Conservation (phyloP, 768 basidiomycete genomes). For the Rhizopogon rudus region DNA sequence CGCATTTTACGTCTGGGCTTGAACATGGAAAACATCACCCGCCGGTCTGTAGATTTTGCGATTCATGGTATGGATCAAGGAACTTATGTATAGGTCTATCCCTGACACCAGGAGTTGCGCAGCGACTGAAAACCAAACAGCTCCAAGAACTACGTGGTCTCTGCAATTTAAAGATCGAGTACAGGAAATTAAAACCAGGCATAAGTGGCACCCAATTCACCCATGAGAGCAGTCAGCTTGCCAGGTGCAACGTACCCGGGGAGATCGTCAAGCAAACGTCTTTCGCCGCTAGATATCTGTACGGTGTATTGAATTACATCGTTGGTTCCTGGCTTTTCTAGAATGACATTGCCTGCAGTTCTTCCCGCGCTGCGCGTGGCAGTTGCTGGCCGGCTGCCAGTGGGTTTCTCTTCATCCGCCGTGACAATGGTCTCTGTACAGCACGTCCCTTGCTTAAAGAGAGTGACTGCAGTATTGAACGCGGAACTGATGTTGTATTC, state of each 20-base stretch:
- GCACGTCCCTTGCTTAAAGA: slow-evolving; percentile 12
- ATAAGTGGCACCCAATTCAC: slow-evolving; percentile 26
- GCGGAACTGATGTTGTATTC: slow-evolving; percentile 26
- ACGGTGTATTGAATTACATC: slow-evolving; percentile 65
- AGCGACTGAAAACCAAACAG: too few relatives aligned
- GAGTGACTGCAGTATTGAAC: slow-evolving; percentile 25
- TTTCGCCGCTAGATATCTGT: slow-evolving; percentile 32
- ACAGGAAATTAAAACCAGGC: too few relatives aligned
- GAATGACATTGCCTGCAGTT: slow-evolving; percentile 23
- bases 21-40: too few relatives aligned
- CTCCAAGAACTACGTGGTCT: too few relatives aligned
- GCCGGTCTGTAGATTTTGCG: too few relatives aligned
- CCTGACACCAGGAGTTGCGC: too few relatives aligned
- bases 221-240: slow-evolving; percentile 48
- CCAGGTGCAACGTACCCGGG: slow-evolving; percentile 48
- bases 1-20: too few relatives aligned
- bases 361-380: not conserved
- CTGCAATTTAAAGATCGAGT: too few relatives aligned
- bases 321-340: slow-evolving; percentile 24
- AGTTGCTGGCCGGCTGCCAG: not conserved
- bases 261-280: slow-evolving; percentile 39
- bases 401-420: slow-evolving; percentile 15
- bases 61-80: too few relatives aligned
- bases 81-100: too few relatives aligned
- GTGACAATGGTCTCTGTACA: not conserved